Conservation (phyloP, 805 yeast species). For the Candida qinlingensis region DNA sequence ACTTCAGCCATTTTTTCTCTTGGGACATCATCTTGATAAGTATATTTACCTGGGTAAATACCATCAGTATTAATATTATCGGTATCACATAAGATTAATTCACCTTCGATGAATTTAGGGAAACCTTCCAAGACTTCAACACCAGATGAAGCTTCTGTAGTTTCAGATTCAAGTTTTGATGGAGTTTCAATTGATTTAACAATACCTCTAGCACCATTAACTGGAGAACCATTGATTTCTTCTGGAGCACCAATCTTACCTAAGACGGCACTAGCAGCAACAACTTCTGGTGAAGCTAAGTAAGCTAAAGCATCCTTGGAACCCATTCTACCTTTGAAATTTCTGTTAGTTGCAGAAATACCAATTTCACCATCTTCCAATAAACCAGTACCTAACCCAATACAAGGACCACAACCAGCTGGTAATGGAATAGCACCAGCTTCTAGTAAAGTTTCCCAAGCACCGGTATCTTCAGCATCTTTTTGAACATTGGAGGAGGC, state of each 20-base stretch:
- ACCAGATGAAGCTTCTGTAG: constrained; percentile 30
- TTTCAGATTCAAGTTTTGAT: constrained; percentile 19
- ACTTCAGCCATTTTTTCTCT: constrained; percentile 97
- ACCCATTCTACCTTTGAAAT: constrained; percentile 99
- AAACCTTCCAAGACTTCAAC: constrained; percentile 86
- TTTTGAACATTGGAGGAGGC: constrained; percentile 91
- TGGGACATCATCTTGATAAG: constrained; percentile 96
- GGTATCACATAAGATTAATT: constrained; percentile 91
- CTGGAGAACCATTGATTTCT: constrained; percentile 64
- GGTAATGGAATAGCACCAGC: constrained; percentile 96
- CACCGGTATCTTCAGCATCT: constrained; percentile 87
- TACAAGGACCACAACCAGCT: constrained; percentile 99
- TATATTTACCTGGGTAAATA: constrained; percentile 97
- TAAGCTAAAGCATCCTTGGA: constrained; percentile 93
- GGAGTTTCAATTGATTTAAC: constrained; percentile 33
- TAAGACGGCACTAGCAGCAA: constrained; percentile 95
- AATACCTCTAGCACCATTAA: constrained; percentile 44
- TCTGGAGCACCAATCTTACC: constrained; percentile 93
- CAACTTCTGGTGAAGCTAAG: constrained; percentile 95
- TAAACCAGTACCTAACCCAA: constrained; percentile 93
- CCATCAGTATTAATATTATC: constrained; percentile 98
- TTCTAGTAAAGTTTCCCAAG: constrained; percentile 83
- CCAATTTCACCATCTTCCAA: constrained; percentile 96
- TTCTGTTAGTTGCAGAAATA: constrained; percentile 96
- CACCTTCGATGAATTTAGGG: constrained; percentile 87